Base-by-base conservation (phyloP, 2,329 filamentous ascomycete species). In the Ophiostoma ips region DNA sequence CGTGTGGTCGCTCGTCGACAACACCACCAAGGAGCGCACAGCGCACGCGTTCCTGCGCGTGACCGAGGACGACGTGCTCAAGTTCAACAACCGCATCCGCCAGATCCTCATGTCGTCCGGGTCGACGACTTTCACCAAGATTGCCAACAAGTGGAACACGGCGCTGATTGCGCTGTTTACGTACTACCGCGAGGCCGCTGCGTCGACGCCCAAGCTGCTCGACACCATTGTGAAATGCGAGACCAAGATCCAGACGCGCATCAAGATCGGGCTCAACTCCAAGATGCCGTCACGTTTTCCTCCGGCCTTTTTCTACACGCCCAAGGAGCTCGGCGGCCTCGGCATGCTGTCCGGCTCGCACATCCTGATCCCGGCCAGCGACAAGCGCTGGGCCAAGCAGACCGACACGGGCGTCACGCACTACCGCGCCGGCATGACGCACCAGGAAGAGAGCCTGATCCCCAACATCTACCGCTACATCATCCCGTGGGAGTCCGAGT, bases 121-220 rank as follows among this genome's bases (percentile, higher is more conserved):
- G n/a, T 95, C 87, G 5, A 98, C 92, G 0, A 98, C 92, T 0
- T 98, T 98, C 69, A 98, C 92, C 43, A 98, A 98, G 76, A 98
- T 98, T 61, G 92, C 94, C 44, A 98, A 98, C 70, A 98, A 98
- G 70, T 98, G 94, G 92, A 98, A 98, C 67, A 98, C 92, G 0
- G 92, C 87, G 1, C 68, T 98, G 57, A 98, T 98, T 60, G 89
- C 92, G 1, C 76, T 98, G 24, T 98, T 98, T 69, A 96, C 92
- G 0, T 98, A 98, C 67, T 98, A 98, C 63, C 87, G 92, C 64
- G 92, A 98, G 64, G 92, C 92, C 45, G 92, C 92, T 15, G 90
- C 96, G 1, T 95, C 90, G 1, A 98, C 94, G 0, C 87, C 96
- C 53, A 85, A 87, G 54, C 73, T 98, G 5, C 76, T 98, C 3